Evolutionary conservation across 345 rosid species (phyloP).

Genomic region (Orychophragmus violaceus): DNA sequence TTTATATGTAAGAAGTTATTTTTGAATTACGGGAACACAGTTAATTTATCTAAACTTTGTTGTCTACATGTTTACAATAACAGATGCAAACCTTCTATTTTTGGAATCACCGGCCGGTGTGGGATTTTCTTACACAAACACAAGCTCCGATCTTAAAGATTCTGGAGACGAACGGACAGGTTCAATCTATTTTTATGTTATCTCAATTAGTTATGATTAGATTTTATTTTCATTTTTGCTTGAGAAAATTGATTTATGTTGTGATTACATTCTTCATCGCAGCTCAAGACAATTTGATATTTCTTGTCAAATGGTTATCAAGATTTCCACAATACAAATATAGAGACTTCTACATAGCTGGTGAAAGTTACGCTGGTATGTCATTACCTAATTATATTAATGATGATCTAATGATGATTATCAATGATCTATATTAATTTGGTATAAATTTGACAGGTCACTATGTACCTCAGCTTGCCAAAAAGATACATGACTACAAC

Average conservation of each 20-base stretch:
- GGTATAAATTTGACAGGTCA: conserved; percentile 50
- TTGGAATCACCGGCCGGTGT: conserved; percentile 96
- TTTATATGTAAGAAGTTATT: neutral
- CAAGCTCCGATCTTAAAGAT: conserved; percentile 58
- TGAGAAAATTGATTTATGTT: neutral
- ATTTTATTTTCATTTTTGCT: neutral
- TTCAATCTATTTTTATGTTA: neutral
- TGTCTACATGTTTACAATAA: conserved; percentile 1
- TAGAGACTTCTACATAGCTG: conserved; percentile 77
- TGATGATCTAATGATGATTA: neutral
- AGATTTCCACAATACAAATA: conserved; percentile 81
- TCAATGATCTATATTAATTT: neutral
- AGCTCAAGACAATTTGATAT: conserved; percentile 76
- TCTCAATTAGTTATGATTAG: neutral
- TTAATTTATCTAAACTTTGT: neutral
- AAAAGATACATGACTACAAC: conserved; percentile 62
- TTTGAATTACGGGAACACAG: neutral
- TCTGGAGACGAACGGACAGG: conserved; percentile 81
- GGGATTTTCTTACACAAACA: conserved; percentile 91
- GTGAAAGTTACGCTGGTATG: conserved; percentile 93
- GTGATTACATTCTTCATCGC: conserved; percentile 11
- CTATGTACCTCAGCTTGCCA: conserved; percentile 90
- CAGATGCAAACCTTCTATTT: conserved; percentile 86
- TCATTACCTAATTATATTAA: neutral
- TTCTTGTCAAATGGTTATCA: conserved; percentile 74